These are phyloP conservation scores for Trichoderma aggressivum DNA, from an alignment of 2,329 filamentous ascomycete genomes.

Conservation along the genomic window DNA sequence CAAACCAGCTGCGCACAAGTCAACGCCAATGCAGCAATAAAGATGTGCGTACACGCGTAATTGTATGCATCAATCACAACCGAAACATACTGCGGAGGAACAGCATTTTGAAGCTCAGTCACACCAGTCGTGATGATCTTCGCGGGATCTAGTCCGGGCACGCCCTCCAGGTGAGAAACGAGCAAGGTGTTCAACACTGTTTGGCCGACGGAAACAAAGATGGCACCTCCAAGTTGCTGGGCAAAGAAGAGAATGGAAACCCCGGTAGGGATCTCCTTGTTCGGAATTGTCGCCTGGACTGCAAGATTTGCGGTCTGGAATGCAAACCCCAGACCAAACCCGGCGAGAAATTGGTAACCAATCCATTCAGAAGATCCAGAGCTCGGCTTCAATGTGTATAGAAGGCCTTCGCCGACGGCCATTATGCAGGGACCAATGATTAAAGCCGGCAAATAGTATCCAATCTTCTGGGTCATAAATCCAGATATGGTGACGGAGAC, in stretches of 20 bases:
- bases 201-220: conserved; percentile 57
- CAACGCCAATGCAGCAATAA: conserved; percentile 59
- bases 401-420: conserved; percentile 52
- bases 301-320: conserved; percentile 58
- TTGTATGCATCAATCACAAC: conserved; percentile 64
- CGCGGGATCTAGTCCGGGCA: conserved; percentile 43
- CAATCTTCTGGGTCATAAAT: conserved; percentile 47
- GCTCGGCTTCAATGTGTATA: conserved; percentile 51
- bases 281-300: conserved; percentile 51
- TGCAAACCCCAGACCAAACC: conserved; percentile 56
- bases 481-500: conserved; percentile 50
- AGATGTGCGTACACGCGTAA: conserved; percentile 57
- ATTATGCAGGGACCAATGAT: conserved; percentile 48
- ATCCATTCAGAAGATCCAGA: conserved; percentile 54
- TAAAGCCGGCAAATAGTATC: conserved; percentile 60
- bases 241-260: conserved; percentile 56
- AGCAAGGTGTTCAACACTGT: conserved; percentile 50
- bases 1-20: conserved; percentile 54
- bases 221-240: conserved; percentile 57
- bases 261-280: conserved; percentile 52
- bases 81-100: conserved; percentile 47
- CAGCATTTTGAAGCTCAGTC: conserved; percentile 56
- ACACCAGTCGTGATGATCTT: conserved; percentile 48
- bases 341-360: conserved; percentile 56
- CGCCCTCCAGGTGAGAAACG: conserved; percentile 34